Conservation (phyloP, 2,329 filamentous ascomycete genomes). For the Didymella glomerata region DNA sequence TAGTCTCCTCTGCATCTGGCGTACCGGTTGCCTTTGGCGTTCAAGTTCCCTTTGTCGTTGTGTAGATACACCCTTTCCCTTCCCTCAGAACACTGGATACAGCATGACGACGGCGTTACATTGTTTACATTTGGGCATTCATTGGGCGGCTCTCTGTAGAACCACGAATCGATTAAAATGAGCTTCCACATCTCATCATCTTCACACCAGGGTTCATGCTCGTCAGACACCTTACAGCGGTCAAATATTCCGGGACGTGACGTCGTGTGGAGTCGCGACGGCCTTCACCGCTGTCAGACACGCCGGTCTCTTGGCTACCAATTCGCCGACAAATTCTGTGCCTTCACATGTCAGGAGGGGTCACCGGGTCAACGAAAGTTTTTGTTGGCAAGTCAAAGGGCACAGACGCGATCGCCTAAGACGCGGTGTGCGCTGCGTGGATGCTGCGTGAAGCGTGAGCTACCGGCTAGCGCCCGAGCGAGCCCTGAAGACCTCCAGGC, state of each 20-base stretch:
- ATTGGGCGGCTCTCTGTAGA: constrained; percentile 10
- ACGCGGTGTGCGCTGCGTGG: constrained; percentile 17
- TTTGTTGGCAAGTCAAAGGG: constrained; percentile 10
- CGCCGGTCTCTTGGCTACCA: constrained; percentile 15
- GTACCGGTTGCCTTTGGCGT: not conserved
- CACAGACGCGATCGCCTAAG: constrained; percentile 21
- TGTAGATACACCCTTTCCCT: constrained; percentile 14
- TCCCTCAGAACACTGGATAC: constrained; percentile 15
- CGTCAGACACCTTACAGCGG: not conserved
- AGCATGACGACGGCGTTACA: constrained; percentile 19
- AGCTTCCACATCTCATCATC: constrained; percentile 8
- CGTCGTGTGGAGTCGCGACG: constrained; percentile 4
- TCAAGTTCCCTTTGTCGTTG: not conserved
- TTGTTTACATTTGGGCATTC: constrained; percentile 11
- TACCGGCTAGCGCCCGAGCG: constrained; percentile 17
- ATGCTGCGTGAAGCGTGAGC: constrained; percentile 10
- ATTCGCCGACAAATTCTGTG: constrained; percentile 15
- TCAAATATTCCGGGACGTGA: constrained; percentile 5
- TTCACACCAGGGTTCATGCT: constrained; percentile 11
- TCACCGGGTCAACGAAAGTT: constrained; percentile 19
- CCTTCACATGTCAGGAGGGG: constrained; percentile 19
- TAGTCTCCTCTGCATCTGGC: constrained; percentile 3
- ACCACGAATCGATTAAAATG: constrained; percentile 2
- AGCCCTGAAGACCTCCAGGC: not conserved
- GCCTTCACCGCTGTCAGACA: constrained; percentile 17